Evolutionary conservation across 129 eudicot genomes (phyloP), one percentile per base, ranked within the genome.

Genomic region (Ambrosia artemisiifolia): DNA sequence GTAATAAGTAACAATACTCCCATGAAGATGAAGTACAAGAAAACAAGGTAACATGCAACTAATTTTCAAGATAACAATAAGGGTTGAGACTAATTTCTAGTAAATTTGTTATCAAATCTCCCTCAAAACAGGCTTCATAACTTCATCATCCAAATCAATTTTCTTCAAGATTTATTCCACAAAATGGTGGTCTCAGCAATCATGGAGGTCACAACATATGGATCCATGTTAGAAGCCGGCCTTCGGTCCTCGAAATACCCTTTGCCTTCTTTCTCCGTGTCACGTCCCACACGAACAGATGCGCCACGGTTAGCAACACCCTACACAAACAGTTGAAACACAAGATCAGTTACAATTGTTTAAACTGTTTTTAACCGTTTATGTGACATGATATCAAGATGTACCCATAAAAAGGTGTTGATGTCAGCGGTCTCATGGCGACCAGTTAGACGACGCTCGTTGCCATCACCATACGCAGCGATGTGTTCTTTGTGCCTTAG

Each of bases 351-450:
- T 30, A 11, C 12, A 13, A n/a, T 35, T 18, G 5, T 32, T 4
- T 30, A 10, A 30, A 4, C 33, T 5, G 10, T 4, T 24, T 19
- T 1, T 56, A 24, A 55, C 62, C 11, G 6, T 17, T 20, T 3
- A 56, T 20, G 35, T 56, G 63, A 54, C 7, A 40, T 24, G 28
- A 24, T 24, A 24, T 24, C 43, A 60, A 2, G 18, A n/a, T 60
- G 70, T 65, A 65, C 33, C 70, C 70, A 65, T 42, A 3, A 3
- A 20, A 65, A 65, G 33, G 32, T 40, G 70, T 65, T 65, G 70
- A 65, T 65, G 51, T 65, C 35, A 3, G 70, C 53, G 3, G 50
- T 65, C 12, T 65, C 50, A 17, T 65, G 70, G 13, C 28, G 7
- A 4, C 70, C 35, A 0, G 70, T 65, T 1, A 65, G 70, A 17